These are phyloP conservation scores for Fusarium protoensiforme DNA, from an alignment of 2,329 filamentous ascomycete genomes.

Conservation along the genomic window DNA sequence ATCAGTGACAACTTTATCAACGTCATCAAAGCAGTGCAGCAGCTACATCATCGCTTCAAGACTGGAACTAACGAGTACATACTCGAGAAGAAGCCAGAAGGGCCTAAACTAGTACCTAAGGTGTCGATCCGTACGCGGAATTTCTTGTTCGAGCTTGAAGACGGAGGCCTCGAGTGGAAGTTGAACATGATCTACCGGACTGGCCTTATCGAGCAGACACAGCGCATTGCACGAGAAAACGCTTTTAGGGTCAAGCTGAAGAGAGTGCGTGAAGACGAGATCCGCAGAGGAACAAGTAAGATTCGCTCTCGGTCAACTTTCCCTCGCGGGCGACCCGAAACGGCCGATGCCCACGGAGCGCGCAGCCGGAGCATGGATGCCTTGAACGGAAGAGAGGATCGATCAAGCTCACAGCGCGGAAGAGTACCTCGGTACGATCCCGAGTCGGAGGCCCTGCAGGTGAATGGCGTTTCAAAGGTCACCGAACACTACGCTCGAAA, in stretches of 20 bases:
- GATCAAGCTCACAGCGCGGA: conserved; percentile 48
- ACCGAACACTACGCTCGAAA: conserved; percentile 80
- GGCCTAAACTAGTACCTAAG: conserved; percentile 86
- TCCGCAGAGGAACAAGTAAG: conserved; percentile 63
- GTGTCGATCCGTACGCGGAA: conserved; percentile 84
- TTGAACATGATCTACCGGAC: conserved; percentile 92
- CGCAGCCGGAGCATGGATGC: conserved; percentile 69
- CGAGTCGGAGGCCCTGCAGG: conserved; percentile 71
- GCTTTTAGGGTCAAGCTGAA: conserved; percentile 90
- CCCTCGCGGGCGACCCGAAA: conserved; percentile 48
- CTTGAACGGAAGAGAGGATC: conserved; percentile 46
- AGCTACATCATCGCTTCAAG: conserved; percentile 92
- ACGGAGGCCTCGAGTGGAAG: conserved; percentile 98
- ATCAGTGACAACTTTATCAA: conserved; percentile 96
- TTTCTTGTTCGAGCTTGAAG: conserved; percentile 91
- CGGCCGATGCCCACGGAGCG: conserved; percentile 48
- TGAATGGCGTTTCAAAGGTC: conserved; percentile 79
- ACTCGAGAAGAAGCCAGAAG: conserved; percentile 84
- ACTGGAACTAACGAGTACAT: conserved; percentile 91
- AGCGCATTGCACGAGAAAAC: conserved; percentile 88
- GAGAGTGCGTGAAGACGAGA: conserved; percentile 79
- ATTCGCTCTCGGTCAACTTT: conserved; percentile 66
- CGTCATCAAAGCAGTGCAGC: conserved; percentile 84
- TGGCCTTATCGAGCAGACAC: conserved; percentile 88
- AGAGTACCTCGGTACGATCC: conserved; percentile 79